phyloP scores from a whole-genome alignment of 345 rosid genomes.

The Ricinus communis region DNA sequence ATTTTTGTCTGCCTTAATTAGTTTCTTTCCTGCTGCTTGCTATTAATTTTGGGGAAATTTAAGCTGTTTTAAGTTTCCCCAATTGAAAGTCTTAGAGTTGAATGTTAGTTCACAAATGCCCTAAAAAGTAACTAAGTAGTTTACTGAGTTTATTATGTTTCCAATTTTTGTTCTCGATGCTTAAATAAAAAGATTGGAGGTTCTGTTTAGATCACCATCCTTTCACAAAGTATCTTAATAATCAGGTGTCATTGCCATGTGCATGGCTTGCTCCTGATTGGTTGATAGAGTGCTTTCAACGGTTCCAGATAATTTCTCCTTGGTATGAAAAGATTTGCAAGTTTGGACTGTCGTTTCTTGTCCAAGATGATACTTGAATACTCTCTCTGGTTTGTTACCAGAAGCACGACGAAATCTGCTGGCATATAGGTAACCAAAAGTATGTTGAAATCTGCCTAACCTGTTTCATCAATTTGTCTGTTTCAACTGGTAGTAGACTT shows the following conservation, averaged over 20 bases:
- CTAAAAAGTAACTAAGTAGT: background rate
- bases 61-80: background rate
- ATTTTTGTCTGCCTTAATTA: background rate
- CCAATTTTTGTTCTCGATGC: conserved; percentile 1
- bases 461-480: background rate
- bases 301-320: conserved; percentile 1
- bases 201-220: background rate
- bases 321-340: conserved; percentile 8
- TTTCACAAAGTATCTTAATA: background rate
- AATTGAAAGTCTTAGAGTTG: background rate
- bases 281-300: conserved; percentile 1
- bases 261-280: conserved; percentile 13
- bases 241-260: background rate
- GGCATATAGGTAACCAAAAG: background rate
- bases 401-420: conserved; percentile 2
- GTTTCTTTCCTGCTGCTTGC: background rate
- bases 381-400: background rate
- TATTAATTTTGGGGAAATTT: too few relatives aligned
- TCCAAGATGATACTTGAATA: conserved; percentile 7
- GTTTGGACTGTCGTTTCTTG: conserved; percentile 3
- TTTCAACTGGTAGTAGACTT: background rate
- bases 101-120: background rate
- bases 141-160: background rate
- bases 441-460: background rate
- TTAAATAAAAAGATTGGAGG: background rate